Evolutionary conservation across 2,329 filamentous ascomycete species (phyloP).

Genomic region (Fusarium hostae): DNA sequence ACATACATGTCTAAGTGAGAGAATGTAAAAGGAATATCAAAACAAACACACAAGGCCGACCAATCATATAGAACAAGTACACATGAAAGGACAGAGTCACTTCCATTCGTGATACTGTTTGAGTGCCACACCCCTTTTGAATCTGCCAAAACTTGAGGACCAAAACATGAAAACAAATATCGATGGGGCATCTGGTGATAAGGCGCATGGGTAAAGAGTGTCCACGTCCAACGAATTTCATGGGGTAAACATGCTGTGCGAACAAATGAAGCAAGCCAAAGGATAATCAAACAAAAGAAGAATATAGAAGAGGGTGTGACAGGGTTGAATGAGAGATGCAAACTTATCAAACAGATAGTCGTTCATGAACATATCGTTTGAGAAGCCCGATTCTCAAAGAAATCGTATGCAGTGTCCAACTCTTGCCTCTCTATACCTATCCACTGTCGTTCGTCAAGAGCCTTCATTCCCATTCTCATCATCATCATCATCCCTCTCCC

Average conservation of each 20-base stretch:
- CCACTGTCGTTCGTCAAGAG: not conserved
- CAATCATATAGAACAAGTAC: not conserved
- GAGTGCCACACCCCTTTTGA: not conserved
- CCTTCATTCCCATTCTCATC: slow-evolving; percentile 6
- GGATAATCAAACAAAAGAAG: slow-evolving; percentile 20
- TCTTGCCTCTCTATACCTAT: not conserved
- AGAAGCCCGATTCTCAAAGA: not conserved
- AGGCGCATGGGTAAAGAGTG: not conserved
- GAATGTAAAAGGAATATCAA: not conserved
- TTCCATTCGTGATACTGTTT: not conserved
- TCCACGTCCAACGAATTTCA: not conserved
- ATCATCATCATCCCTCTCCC: slow-evolving; percentile 2
- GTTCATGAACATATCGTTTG: not conserved
- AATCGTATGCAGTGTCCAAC: not conserved
- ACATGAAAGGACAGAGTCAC: slow-evolving; percentile 7
- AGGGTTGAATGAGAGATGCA: not conserved
- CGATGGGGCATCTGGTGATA: not conserved
- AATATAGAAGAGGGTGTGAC: not conserved
- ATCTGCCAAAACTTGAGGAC: not conserved
- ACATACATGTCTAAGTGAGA: not conserved
- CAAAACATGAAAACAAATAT: not conserved
- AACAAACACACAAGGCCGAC: not conserved
- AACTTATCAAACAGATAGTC: not conserved
- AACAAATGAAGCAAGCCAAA: slow-evolving; percentile 2
- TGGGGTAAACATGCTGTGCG: not conserved